Percentiles rank a stretch among this genome's conserved stretches.
Evolutionary conservation across 768 basidiomycete species (phyloP).

Genomic region (Filobasidium floriforme): DNA sequence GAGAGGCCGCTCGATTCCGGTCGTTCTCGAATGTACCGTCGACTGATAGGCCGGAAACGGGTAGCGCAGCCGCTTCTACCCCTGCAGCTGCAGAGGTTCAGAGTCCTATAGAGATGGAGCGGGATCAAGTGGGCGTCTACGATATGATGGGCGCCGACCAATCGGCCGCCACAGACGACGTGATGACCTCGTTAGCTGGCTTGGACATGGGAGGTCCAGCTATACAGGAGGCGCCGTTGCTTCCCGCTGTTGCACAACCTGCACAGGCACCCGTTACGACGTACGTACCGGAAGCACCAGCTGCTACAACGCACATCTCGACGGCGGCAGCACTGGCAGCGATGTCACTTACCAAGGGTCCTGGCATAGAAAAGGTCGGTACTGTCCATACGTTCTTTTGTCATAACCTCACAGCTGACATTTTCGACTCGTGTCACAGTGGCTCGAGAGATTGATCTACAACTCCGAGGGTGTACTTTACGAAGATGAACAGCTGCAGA

Average conservation of each 20-base stretch:
- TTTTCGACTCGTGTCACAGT: constrained; percentile 39
- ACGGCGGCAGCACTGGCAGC: constrained; percentile 22
- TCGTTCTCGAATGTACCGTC: constrained; percentile 46
- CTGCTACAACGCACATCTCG: constrained; percentile 7
- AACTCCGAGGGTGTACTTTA: constrained; percentile 79
- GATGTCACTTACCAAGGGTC: constrained; percentile 51
- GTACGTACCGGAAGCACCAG: neutral
- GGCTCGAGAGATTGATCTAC: constrained; percentile 78
- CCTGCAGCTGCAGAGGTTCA: constrained; percentile 23
- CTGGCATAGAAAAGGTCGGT: constrained; percentile 62
- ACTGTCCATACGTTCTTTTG: neutral
- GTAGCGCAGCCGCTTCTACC: constrained; percentile 6
- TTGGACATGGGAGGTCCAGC: constrained; percentile 52
- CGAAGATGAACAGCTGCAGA: constrained; percentile 90
- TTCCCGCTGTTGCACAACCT: constrained; percentile 18
- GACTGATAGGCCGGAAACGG: constrained; percentile 26
- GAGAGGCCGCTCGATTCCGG: constrained; percentile 56
- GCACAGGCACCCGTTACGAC: constrained; percentile 1
- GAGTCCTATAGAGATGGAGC: constrained; percentile 25
- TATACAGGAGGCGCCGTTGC: constrained; percentile 35
- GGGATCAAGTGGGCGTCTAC: constrained; percentile 35
- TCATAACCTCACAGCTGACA: neutral
- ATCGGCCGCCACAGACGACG: constrained; percentile 50
- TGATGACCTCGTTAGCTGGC: constrained; percentile 71
- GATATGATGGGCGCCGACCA: constrained; percentile 45